Percentiles rank a stretch among this genome's conserved stretches.
Evolutionary conservation across 2,329 filamentous ascomycete species (phyloP).

Genomic region (Monosporascus sp.): DNA sequence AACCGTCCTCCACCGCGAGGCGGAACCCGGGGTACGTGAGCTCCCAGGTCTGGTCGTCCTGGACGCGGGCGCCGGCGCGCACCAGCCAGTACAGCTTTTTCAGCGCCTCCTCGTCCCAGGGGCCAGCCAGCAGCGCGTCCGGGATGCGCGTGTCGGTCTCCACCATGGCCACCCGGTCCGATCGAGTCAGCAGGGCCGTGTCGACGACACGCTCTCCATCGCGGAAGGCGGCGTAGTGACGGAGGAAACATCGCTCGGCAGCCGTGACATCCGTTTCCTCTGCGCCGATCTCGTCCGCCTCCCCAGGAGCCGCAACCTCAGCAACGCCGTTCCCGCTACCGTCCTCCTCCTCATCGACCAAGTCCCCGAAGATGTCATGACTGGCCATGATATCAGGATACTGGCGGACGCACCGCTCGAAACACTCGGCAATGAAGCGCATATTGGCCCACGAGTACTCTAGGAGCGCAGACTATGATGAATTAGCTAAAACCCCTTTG

Average conservation of each 20-base stretch:
- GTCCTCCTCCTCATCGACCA: not conserved
- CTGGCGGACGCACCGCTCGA: slow-evolving; percentile 41
- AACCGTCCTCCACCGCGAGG: slow-evolving; percentile 22
- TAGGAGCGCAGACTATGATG: slow-evolving; percentile 36
- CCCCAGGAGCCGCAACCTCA: not conserved
- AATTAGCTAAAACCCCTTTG: slow-evolving; percentile 1
- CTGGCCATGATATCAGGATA: slow-evolving; percentile 4
- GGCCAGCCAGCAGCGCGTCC: slow-evolving; percentile 33
- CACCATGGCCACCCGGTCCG: slow-evolving; percentile 26
- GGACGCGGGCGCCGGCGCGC: slow-evolving; percentile 31
- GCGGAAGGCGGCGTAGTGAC: not conserved
- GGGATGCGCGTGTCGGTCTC: slow-evolving; percentile 37
- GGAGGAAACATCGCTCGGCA: not conserved
- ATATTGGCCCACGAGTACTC: slow-evolving; percentile 39
- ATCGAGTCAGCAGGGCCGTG: slow-evolving; percentile 10
- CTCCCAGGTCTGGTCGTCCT: slow-evolving; percentile 36
- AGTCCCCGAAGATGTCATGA: not conserved
- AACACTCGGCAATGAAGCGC: slow-evolving; percentile 41
- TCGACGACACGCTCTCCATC: not conserved
- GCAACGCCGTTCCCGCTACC: not conserved
- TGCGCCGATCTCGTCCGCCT: no score
- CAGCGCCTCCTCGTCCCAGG: slow-evolving; percentile 34
- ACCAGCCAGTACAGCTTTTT: slow-evolving; percentile 43
- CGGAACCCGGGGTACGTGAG: slow-evolving; percentile 31
- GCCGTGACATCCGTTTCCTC: not conserved